phyloP scores from a whole-genome alignment of 139 green algal species.

The Edaphochlamys debaryana region DNA sequence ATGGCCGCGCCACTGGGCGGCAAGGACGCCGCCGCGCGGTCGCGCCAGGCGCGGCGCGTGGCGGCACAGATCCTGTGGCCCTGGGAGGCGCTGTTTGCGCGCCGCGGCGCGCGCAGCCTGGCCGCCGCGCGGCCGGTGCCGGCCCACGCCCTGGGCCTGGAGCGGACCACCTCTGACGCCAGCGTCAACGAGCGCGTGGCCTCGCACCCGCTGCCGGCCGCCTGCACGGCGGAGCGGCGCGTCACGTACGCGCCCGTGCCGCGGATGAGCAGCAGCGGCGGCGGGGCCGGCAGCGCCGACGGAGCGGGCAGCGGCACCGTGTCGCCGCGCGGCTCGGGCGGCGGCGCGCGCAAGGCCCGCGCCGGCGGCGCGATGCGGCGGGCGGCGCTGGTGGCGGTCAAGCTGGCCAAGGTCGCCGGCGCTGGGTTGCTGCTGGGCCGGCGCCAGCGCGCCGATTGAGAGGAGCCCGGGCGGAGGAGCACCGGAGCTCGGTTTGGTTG shows the following conservation, averaged over 20 bases:
- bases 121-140: neutral
- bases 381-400: neutral
- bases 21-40: neutral
- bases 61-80: neutral
- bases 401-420: conserved; percentile 19
- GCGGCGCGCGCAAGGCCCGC: neutral
- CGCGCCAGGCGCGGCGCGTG: neutral
- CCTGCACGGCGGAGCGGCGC: neutral
- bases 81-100: neutral
- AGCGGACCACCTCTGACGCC: neutral
- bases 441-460: too few species aligned
- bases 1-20: too few species aligned
- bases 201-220: neutral
- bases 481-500: neutral
- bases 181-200: neutral
- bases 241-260: neutral
- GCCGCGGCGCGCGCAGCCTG: neutral
- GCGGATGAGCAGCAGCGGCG: neutral
- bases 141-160: neutral
- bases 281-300: neutral
- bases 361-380: neutral
- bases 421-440: conserved; percentile 34
- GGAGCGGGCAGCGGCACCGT: neutral
- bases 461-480: too few species aligned
- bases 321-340: neutral